These are phyloP conservation scores for Testicularia cyperi DNA, from an alignment of 1,284 basidiomycete species.

Conservation along the genomic window DNA sequence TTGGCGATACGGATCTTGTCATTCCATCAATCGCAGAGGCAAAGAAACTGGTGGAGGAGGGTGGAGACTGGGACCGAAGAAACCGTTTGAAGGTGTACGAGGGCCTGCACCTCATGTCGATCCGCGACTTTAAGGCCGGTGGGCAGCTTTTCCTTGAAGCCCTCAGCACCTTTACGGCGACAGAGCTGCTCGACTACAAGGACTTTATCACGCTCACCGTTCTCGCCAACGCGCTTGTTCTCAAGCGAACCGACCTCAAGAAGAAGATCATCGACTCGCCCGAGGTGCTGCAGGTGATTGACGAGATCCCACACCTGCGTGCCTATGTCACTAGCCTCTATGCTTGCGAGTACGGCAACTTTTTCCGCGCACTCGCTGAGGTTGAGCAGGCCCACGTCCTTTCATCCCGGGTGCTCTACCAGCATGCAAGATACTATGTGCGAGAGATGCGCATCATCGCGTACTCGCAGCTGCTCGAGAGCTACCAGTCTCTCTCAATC, in stretches of 20 bases:
- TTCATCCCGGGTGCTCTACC: conserved; percentile 79
- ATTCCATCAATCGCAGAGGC: conserved; percentile 76
- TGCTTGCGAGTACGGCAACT: conserved; percentile 89
- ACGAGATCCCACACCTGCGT: conserved; percentile 63
- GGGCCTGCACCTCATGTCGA: conserved; percentile 80
- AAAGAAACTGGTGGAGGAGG: conserved; percentile 84
- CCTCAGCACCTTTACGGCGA: conserved; percentile 89
- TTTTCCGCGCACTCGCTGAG: conserved; percentile 82
- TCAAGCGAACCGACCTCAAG: conserved; percentile 84
- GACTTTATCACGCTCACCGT: conserved; percentile 88
- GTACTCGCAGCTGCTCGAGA: conserved; percentile 87
- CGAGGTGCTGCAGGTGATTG: conserved; percentile 63
- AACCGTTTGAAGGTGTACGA: conserved; percentile 96
- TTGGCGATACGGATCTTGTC: conserved; percentile 76
- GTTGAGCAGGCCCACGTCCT: conserved; percentile 84
- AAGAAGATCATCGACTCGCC: conserved; percentile 72
- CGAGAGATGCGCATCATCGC: conserved; percentile 96
- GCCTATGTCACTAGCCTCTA: conserved; percentile 69
- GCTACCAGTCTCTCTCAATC: conserved; percentile 84
- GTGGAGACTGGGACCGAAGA: conserved; percentile 96
- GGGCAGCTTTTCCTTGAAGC: conserved; percentile 79
- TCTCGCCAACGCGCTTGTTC: conserved; percentile 74
- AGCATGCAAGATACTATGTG: conserved; percentile 86
- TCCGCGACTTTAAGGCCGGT: conserved; percentile 69
- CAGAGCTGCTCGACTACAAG: conserved; percentile 83